A percentile compares a stretch with the other conserved stretches of the same genome.
Evolutionary conservation across 306 rosid genomes (phyloP).

Genomic region (Dalbergia cochinchinensis): DNA sequence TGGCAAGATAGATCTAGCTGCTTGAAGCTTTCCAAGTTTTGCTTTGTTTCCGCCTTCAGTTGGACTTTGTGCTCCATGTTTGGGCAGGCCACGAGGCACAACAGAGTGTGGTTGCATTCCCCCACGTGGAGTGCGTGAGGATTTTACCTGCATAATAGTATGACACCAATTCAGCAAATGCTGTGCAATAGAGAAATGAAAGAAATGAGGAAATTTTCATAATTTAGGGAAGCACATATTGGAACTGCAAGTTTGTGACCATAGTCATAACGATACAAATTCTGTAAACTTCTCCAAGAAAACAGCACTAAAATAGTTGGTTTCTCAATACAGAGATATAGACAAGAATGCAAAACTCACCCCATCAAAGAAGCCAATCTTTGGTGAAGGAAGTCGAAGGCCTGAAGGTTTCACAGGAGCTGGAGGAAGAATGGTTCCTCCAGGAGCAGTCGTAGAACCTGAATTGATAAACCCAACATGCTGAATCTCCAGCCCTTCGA

Average conservation of each 20-base stretch:
- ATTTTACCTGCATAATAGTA: slow-evolving; percentile 65
- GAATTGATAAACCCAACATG: slow-evolving; percentile 46
- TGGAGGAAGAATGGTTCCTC: slow-evolving; percentile 54
- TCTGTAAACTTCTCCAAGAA: slow-evolving; percentile 8
- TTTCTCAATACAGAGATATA: slow-evolving; percentile 35
- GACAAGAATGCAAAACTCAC: slow-evolving; percentile 57
- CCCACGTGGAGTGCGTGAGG: slow-evolving; percentile 69
- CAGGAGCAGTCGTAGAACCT: slow-evolving; percentile 49
- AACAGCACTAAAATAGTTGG: slow-evolving; percentile 29
- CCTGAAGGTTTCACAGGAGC: slow-evolving; percentile 74
- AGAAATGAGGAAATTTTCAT: slow-evolving; percentile 11
- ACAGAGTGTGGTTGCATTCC: slow-evolving; percentile 56
- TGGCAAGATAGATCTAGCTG: slow-evolving; percentile 51
- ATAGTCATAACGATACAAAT: slow-evolving; percentile 13
- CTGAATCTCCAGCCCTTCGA: slow-evolving; percentile 56
- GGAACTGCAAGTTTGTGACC: slow-evolving; percentile 34
- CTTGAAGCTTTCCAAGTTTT: slow-evolving; percentile 63
- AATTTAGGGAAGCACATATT: slow-evolving; percentile 3
- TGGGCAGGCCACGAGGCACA: slow-evolving; percentile 64
- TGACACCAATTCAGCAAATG: slow-evolving; percentile 39
- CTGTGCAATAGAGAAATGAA: neutral
- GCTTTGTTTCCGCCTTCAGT: slow-evolving; percentile 61
- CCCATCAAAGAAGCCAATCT: slow-evolving; percentile 97
- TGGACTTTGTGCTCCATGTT: slow-evolving; percentile 53
- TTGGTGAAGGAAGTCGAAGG: slow-evolving; percentile 87